These are phyloP conservation scores for Astraeus odoratus DNA, from an alignment of 768 basidiomycete species.

Conservation along the genomic window DNA sequence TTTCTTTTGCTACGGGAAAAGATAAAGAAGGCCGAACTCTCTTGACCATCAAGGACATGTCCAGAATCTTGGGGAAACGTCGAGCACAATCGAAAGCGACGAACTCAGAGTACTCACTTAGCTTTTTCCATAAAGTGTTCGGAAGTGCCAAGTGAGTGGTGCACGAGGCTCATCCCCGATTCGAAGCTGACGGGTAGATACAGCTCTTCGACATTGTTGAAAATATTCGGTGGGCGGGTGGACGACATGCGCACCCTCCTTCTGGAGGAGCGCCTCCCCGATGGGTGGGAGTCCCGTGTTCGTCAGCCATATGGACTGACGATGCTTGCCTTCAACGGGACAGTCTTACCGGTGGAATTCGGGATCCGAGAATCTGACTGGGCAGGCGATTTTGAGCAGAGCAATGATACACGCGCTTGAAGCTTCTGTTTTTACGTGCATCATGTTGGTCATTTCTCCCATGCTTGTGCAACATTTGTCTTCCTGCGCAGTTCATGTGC, in stretches of 20 bases:
- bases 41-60: constrained; percentile 54
- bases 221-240: constrained; percentile 58
- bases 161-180: background rate
- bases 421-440: background rate
- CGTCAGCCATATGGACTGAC: constrained; percentile 55
- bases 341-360: constrained; percentile 1
- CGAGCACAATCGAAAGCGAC: constrained; percentile 47
- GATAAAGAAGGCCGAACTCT: constrained; percentile 38
- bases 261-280: constrained; percentile 63
- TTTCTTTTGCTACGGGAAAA: constrained; percentile 54
- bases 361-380: constrained; percentile 4
- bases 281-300: constrained; percentile 62
- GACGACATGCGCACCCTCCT: constrained; percentile 49
- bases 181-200: background rate
- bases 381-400: background rate
- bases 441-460: background rate
- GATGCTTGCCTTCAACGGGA: constrained; percentile 43
- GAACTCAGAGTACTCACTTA: constrained; percentile 55
- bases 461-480: too few relatives aligned
- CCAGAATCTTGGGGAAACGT: constrained; percentile 51
- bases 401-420: background rate
- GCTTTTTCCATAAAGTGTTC: constrained; percentile 52
- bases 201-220: constrained; percentile 57
- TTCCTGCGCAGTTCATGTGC: background rate
- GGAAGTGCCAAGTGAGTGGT: constrained; percentile 58